phyloP scores from a whole-genome alignment of 2,329 filamentous ascomycete species.

The Fusarium sp. region DNA sequence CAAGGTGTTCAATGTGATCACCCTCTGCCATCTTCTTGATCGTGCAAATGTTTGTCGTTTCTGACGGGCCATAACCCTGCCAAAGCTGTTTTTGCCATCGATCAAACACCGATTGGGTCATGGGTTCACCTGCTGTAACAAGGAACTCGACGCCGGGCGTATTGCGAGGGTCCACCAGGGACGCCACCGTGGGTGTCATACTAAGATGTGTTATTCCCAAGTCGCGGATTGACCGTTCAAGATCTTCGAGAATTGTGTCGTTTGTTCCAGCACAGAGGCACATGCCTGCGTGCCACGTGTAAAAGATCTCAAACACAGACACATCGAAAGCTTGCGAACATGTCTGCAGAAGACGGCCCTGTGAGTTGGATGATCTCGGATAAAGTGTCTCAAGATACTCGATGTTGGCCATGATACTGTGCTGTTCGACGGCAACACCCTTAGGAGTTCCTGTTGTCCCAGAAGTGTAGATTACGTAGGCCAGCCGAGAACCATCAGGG shows the following conservation, averaged over 20 bases:
- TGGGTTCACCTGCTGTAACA: slow-evolving; percentile 82
- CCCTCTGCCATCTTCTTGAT: slow-evolving; percentile 69
- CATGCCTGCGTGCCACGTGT: slow-evolving; percentile 81
- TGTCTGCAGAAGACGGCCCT: slow-evolving; percentile 78
- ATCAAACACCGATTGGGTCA: slow-evolving; percentile 76
- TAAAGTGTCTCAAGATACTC: slow-evolving; percentile 73
- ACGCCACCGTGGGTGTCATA: slow-evolving; percentile 86
- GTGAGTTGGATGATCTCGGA: slow-evolving; percentile 54
- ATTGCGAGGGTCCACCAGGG: slow-evolving; percentile 74
- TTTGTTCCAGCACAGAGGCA: slow-evolving; percentile 81
- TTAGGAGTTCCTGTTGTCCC: slow-evolving; percentile 86
- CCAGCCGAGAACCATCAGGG: slow-evolving; percentile 62
- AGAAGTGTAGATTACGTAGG: slow-evolving; percentile 86
- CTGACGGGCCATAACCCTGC: slow-evolving; percentile 86
- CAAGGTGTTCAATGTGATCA: slow-evolving; percentile 80
- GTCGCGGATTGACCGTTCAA: slow-evolving; percentile 73
- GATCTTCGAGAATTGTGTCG: slow-evolving; percentile 77
- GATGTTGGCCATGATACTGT: slow-evolving; percentile 82
- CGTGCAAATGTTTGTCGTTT: slow-evolving; percentile 89
- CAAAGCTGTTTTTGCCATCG: slow-evolving; percentile 78
- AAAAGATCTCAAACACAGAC: slow-evolving; percentile 92
- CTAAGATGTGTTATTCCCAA: slow-evolving; percentile 82
- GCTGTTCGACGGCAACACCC: slow-evolving; percentile 80
- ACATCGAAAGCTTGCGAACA: slow-evolving; percentile 90
- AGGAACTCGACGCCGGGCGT: slow-evolving; percentile 79